A percentile compares a stretch with the other conserved stretches of the same genome.
Conservation (phyloP, 352 stramenopile species). For the Detonula confervacea region DNA sequence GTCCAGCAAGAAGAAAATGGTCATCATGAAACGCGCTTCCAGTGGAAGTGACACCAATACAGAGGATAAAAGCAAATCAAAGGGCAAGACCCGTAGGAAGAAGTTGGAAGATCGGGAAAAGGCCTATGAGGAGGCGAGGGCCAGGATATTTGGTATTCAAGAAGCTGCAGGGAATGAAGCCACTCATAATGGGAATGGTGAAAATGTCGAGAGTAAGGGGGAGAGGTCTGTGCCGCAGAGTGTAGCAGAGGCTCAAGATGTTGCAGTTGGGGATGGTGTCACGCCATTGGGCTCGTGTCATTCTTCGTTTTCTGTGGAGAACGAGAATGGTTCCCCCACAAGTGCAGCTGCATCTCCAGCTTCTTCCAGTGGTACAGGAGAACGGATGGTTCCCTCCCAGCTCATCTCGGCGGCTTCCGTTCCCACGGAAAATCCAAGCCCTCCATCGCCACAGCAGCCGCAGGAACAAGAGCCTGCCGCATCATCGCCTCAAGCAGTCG, state of each 20-base stretch:
- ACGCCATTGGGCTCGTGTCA: conserved; percentile 13
- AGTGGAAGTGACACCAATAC: conserved; percentile 33
- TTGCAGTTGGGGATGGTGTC: not conserved
- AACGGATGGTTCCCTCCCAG: conserved; percentile 10
- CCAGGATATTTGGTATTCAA: conserved; percentile 92
- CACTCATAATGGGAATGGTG: conserved; percentile 29
- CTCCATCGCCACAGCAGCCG: not conserved
- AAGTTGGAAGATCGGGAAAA: conserved; percentile 91
- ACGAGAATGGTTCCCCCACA: too few relatives aligned
- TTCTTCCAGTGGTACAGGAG: not conserved
- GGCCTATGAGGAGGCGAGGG: conserved; percentile 92
- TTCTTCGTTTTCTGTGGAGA: conserved; percentile 33
- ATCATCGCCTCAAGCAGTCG: not conserved
- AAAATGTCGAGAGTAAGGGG: conserved; percentile 1
- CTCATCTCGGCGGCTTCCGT: conserved; percentile 15
- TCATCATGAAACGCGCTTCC: conserved; percentile 91
- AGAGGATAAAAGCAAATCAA: conserved; percentile 54
- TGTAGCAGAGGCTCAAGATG: conserved; percentile 7
- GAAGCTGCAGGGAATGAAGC: conserved; percentile 34
- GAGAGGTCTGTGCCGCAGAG: conserved; percentile 1
- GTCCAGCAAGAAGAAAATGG: conserved; percentile 85
- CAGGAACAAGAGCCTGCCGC: not conserved
- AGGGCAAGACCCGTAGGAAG: conserved; percentile 81
- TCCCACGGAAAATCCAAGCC: not conserved
- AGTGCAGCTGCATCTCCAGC: not conserved